phyloP scores from a whole-genome alignment of 202 grass and related monocot species.

The Setaria italica region DNA sequence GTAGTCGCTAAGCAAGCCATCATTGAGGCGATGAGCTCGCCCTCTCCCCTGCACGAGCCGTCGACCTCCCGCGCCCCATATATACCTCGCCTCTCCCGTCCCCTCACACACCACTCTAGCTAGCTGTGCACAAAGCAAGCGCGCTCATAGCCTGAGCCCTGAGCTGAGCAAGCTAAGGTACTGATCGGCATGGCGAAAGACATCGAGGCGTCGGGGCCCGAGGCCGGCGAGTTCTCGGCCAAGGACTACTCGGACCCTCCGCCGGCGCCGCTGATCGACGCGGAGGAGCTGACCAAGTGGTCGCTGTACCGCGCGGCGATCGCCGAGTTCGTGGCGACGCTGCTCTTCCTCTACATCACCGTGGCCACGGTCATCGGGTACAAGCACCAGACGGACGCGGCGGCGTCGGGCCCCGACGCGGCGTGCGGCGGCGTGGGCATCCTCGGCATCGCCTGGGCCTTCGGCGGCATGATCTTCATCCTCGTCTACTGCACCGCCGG shows the following conservation, averaged over 20 bases:
- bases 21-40: conserved; percentile 38
- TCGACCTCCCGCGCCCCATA: conserved; percentile 40
- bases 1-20: conserved; percentile 21
- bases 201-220: conserved; percentile 52
- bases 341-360: conserved; percentile 87
- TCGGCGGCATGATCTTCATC: conserved; percentile 98
- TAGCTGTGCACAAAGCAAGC: conserved; percentile 12
- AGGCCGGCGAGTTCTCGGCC: conserved; percentile 52
- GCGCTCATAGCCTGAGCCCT: conserved; percentile 1
- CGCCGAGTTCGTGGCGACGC: conserved; percentile 77
- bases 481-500: conserved; percentile 97
- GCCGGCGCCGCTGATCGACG: conserved; percentile 63
- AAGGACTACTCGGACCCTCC: conserved; percentile 84
- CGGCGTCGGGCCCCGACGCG: conserved; percentile 41
- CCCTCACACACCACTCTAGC: conserved; percentile 49
- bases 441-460: conserved; percentile 95
- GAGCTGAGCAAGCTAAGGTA: not conserved
- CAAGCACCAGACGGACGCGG: conserved; percentile 62
- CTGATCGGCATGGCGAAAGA: conserved; percentile 61
- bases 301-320: conserved; percentile 77
- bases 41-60: conserved; percentile 40
- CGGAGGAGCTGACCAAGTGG: conserved; percentile 75
- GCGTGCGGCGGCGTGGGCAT: conserved; percentile 82
- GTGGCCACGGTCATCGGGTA: conserved; percentile 80
- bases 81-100: conserved; percentile 37